Percentiles rank a stretch among this genome's conserved stretches.
phyloP scores from a whole-genome alignment of 2,329 filamentous ascomycete species.

The Diaporthe humulicola region DNA sequence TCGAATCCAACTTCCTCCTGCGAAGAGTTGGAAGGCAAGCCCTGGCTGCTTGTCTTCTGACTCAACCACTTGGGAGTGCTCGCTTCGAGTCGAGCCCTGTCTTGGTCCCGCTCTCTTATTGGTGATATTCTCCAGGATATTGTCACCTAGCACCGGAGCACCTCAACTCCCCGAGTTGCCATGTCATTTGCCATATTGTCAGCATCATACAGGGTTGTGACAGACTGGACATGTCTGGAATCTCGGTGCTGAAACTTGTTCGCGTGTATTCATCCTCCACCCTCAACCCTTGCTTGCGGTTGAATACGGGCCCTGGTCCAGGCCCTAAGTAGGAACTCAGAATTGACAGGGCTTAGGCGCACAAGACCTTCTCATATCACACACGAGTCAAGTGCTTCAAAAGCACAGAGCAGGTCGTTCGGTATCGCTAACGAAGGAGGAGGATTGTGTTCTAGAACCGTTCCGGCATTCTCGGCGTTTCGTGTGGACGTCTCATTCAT shows the following conservation, averaged over 20 bases:
- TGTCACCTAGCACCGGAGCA: background rate
- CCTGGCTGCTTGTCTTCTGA: background rate
- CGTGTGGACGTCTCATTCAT: background rate
- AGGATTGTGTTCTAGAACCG: background rate
- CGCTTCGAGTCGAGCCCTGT: background rate
- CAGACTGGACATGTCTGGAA: background rate
- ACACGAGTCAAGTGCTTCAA: constrained; percentile 4
- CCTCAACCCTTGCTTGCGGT: background rate
- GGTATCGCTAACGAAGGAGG: background rate
- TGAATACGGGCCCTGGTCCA: background rate
- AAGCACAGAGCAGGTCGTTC: background rate
- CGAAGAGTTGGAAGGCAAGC: background rate
- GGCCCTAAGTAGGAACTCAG: background rate
- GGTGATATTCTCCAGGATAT: background rate
- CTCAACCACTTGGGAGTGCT: background rate
- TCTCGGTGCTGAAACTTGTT: background rate
- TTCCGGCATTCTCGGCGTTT: constrained; percentile 15
- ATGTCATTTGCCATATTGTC: background rate
- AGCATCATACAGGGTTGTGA: background rate
- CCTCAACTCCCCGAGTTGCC: background rate
- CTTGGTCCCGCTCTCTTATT: background rate
- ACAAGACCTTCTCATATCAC: background rate
- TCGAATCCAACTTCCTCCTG: background rate
- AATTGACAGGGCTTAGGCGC: background rate
- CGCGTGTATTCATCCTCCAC: background rate